Evolutionary conservation across 2,329 filamentous ascomycete species (phyloP).

Genomic region (Diplodia sapinea): DNA sequence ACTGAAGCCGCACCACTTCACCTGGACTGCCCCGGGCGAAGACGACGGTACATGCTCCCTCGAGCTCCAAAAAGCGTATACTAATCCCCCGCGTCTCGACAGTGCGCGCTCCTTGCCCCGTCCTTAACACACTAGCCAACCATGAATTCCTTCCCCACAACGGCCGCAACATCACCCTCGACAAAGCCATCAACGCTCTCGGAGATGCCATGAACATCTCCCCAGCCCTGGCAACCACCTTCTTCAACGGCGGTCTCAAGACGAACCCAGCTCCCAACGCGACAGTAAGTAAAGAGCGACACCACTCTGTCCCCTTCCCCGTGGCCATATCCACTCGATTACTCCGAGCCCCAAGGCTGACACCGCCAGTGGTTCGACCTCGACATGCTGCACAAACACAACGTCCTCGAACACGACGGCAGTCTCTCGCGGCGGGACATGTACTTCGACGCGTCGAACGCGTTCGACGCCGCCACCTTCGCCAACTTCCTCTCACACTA

Average conservation of each 20-base stretch:
- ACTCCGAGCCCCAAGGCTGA: too few relatives aligned
- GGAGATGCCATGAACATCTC: slow-evolving; percentile 43
- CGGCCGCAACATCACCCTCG: slow-evolving; percentile 43
- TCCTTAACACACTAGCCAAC: slow-evolving; percentile 45
- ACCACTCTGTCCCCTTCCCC: too few relatives aligned
- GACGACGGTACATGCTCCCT: background rate
- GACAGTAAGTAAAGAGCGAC: background rate
- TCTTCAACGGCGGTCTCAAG: slow-evolving; percentile 36
- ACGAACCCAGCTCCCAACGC: slow-evolving; percentile 33
- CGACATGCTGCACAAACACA: slow-evolving; percentile 43
- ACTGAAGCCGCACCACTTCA: slow-evolving; percentile 6
- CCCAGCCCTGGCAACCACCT: slow-evolving; percentile 38
- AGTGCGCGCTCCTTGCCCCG: slow-evolving; percentile 42
- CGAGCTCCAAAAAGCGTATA: background rate
- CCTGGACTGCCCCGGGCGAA: background rate
- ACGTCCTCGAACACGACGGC: slow-evolving; percentile 46
- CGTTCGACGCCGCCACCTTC: slow-evolving; percentile 37
- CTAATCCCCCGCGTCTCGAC: slow-evolving; percentile 1
- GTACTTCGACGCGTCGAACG: slow-evolving; percentile 30
- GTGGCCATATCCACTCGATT: too few relatives aligned
- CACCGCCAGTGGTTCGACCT: slow-evolving; percentile 38
- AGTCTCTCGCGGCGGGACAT: slow-evolving; percentile 40
- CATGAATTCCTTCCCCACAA: slow-evolving; percentile 43
- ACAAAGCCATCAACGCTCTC: slow-evolving; percentile 38
- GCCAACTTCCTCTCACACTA: slow-evolving; percentile 36